Percentiles rank a stretch among this genome's conserved stretches.
These are phyloP conservation scores for Aspergillus tubingensis DNA, from an alignment of 2,329 filamentous ascomycete species.

Conservation along the genomic window DNA sequence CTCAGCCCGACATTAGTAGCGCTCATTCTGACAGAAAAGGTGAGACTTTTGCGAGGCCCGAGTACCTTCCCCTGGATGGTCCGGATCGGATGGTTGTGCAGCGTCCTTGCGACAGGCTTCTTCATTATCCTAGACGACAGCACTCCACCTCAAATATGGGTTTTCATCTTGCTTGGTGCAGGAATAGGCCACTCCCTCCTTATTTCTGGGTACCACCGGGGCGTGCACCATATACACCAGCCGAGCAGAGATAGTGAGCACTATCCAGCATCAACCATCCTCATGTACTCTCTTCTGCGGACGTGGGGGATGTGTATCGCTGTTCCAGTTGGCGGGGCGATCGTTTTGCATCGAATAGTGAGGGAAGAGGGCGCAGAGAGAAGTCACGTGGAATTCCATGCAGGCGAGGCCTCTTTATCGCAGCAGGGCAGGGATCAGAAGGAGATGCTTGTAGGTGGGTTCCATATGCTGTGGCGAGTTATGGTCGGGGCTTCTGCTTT, in stretches of 20 bases:
- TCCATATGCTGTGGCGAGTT: conserved; percentile 30
- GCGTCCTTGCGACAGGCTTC: conserved; percentile 39
- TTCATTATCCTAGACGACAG: conserved; percentile 38
- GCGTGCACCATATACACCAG: conserved; percentile 33
- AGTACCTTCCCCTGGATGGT: conserved; percentile 43
- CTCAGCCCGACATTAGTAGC: conserved; percentile 30
- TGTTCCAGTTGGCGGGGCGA: conserved; percentile 41
- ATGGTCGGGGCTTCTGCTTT: conserved; percentile 30
- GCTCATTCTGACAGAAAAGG: conserved; percentile 23
- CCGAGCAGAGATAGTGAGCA: not conserved
- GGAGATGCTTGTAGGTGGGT: conserved; percentile 23
- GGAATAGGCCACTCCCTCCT: conserved; percentile 49
- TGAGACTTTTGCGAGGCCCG: conserved; percentile 12
- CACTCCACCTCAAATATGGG: conserved; percentile 39
- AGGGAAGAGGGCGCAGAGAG: conserved; percentile 23
- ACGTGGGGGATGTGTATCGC: conserved; percentile 50
- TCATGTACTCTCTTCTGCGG: conserved; percentile 42
- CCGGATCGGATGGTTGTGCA: conserved; percentile 46
- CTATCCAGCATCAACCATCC: conserved; percentile 28
- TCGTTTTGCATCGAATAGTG: conserved; percentile 47
- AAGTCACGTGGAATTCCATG: not conserved
- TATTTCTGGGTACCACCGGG: conserved; percentile 44
- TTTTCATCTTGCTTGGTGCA: conserved; percentile 39
- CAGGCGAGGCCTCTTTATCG: not conserved
- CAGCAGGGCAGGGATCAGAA: conserved; percentile 20